Base-by-base conservation (phyloP, 2,329 filamentous ascomycete genomes). In the Penicillium italicum region DNA sequence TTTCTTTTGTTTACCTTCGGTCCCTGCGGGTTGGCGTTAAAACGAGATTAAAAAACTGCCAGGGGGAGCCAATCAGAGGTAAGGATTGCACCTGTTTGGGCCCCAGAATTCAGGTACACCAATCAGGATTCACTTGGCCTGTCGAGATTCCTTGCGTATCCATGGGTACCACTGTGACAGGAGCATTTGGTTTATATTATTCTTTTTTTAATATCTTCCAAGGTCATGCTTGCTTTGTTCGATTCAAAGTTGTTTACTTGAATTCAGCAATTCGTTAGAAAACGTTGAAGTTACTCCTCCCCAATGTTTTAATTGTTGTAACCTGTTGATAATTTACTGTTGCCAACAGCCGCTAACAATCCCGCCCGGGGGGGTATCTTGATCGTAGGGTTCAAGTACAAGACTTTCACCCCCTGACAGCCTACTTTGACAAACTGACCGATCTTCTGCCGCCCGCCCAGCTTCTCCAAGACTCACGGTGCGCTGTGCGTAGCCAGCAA, bases 31-130 rank as follows among this genome's bases (percentile, higher is more conserved):
- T 66, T 65, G 63, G 64, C 63, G 60, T 46, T 51, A 57, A 54
- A 51, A 61, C 61, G 62, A 69, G 60, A 69, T 66, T 63, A 59
- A 53, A 58, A 58, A 55, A 50, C 36, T 56, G 51, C 49, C 56
- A 50, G 59, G 62, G 56, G 61, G 43, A 37, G 26, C 67, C 67
- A 69, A 67, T 68, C 57, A 68, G 22, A 22, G 9, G 14, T 3
- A 14, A 8, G 26, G 5, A 44, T 22, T 31, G 11, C 12, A 12
- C 20, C 28, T 30, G 5, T 38, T 28, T 36, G 46, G 26, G 49
- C 42, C 43, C 53, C 56, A n/a, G 24, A 50, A 60, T 57, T 56
- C 69, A 70, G 68, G 69, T 40, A 71, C 69, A 65, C 69, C 68
- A 72, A 70, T 70, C 65, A 71, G 2, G 7, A 22, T 20, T 7